Base-by-base conservation (phyloP, 164 flowering plant genomes). In the Aristolochia contorta region DNA sequence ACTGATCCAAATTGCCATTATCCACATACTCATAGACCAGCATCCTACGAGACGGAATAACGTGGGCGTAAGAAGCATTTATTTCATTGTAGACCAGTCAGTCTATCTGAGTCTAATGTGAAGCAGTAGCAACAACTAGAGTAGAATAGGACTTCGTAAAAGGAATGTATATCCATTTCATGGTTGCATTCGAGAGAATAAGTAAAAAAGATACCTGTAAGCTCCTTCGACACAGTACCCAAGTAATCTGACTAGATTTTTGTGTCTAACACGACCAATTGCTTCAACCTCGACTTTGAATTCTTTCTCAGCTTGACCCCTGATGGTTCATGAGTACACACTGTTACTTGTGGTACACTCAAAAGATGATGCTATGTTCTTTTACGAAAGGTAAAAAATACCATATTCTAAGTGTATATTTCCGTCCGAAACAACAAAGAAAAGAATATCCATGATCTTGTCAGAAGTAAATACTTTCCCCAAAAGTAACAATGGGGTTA, bases 191-290 rank as follows among this genome's bases (percentile, higher is more conserved):
- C 12, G 33, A 58, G 50, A 12, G 9, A 3, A 49, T 33, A 33
- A 60, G 51, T 37, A 45, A 45, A 47, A 47, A 43, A 55, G 47
- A 12, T 74, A 93, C 98, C 98, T 86, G 74, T 90, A 83, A 69
- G 98, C 98, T 70, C 97, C 98, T 73, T 93, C 98, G 32, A 84
- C 91, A 67, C 98, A 92, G 74, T 86, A 92, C 46, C 98, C 98
- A 15, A 89, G 86, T 82, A 92, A 76, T 69, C 96, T 78, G 14
- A 93, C 98, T 48, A 93, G 83, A 77, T 93, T 93, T 77, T 93
- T 90, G 78, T 93, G 98, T 54, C 98, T 70, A 22, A 87, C 98
- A 66, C 98, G 97, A n/a, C 98, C 98, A 73, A 93, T 93, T 47
- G 67, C 94, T 69, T 89, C 98, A 33, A 92, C 97, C 76, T 92